A percentile compares a stretch with the other conserved stretches of the same genome.
phyloP scores from a whole-genome alignment of 371 early-diverging fungal genomes.

The Umbelopsis sp. region DNA sequence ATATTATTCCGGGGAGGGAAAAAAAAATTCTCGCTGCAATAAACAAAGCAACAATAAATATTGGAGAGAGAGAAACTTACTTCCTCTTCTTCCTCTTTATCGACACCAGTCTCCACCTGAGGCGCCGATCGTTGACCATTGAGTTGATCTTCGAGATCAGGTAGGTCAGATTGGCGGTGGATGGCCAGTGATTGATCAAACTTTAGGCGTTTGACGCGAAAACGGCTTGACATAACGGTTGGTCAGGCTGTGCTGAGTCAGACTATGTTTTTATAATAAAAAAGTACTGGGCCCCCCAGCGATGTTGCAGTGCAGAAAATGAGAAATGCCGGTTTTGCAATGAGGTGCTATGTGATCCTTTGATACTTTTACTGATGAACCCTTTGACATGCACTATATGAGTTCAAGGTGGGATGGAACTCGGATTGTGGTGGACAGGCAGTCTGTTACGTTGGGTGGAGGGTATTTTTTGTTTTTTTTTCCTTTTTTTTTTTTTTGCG shows the following conservation, averaged over 20 bases:
- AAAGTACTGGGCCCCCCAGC: background rate
- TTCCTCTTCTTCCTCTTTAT: conserved; percentile 74
- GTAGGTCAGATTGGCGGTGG: conserved; percentile 78
- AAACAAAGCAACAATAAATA: background rate
- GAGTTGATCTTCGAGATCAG: conserved; percentile 82
- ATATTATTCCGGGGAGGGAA: conserved; percentile 15
- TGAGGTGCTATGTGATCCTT: too few relatives aligned
- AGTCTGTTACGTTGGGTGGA: background rate
- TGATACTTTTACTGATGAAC: background rate
- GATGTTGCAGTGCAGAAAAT: background rate
- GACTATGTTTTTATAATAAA: conserved; percentile 4
- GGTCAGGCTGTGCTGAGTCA: conserved; percentile 28
- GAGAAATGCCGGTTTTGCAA: background rate
- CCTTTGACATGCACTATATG: background rate
- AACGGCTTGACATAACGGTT: conserved; percentile 60
- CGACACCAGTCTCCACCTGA: conserved; percentile 72
- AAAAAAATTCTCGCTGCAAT: background rate
- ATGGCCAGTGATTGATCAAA: conserved; percentile 82
- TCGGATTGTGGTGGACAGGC: background rate
- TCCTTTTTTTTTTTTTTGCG: conserved; percentile 2
- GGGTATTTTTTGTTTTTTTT: background rate
- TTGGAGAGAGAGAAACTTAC: conserved; percentile 41
- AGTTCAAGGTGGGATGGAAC: background rate
- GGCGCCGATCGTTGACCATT: conserved; percentile 75
- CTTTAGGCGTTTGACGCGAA: conserved; percentile 92